Percentiles rank a stretch among this genome's conserved stretches.
Evolutionary conservation across 768 basidiomycete species (phyloP).

Genomic region (Lentinula detonsa): DNA sequence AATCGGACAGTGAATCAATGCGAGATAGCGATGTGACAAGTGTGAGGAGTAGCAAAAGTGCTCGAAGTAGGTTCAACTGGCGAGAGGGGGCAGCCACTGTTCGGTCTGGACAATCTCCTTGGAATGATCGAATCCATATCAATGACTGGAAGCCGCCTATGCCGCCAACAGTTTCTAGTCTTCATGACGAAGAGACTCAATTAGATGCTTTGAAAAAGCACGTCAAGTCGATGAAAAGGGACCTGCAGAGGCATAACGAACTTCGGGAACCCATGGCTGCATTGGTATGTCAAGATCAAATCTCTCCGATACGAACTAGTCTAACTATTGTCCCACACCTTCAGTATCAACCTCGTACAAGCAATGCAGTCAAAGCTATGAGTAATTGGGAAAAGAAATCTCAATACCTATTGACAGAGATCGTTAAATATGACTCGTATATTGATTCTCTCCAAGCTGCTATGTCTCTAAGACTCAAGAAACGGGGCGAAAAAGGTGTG

Average conservation of each 20-base stretch:
- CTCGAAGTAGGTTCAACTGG: slow-evolving; percentile 68
- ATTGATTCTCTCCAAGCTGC: slow-evolving; percentile 83
- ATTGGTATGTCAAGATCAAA: slow-evolving; percentile 42
- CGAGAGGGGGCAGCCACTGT: slow-evolving; percentile 62
- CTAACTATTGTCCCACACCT: not conserved
- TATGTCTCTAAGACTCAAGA: slow-evolving; percentile 81
- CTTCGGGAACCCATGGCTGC: slow-evolving; percentile 76
- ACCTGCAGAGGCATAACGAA: slow-evolving; percentile 79
- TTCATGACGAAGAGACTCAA: slow-evolving; percentile 89
- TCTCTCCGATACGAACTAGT: not conserved
- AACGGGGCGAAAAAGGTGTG: slow-evolving; percentile 78
- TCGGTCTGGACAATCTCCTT: slow-evolving; percentile 63
- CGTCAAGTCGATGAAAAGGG: slow-evolving; percentile 65
- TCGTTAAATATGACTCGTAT: slow-evolving; percentile 94
- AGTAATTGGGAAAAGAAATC: slow-evolving; percentile 94
- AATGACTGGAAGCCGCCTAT: slow-evolving; percentile 94
- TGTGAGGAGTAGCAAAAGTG: slow-evolving; percentile 70
- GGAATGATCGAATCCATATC: slow-evolving; percentile 69
- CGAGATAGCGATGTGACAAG: slow-evolving; percentile 52
- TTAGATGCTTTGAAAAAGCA: slow-evolving; percentile 86
- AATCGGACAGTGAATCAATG: slow-evolving; percentile 51
- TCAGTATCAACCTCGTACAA: slow-evolving; percentile 75
- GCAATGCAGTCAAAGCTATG: slow-evolving; percentile 69
- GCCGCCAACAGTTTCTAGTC: slow-evolving; percentile 76
- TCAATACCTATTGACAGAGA: slow-evolving; percentile 83